These are phyloP conservation scores for Dimargaris cristalligena DNA, from an alignment of 192 early-diverging fungal genomes.

Conservation along the genomic window DNA sequence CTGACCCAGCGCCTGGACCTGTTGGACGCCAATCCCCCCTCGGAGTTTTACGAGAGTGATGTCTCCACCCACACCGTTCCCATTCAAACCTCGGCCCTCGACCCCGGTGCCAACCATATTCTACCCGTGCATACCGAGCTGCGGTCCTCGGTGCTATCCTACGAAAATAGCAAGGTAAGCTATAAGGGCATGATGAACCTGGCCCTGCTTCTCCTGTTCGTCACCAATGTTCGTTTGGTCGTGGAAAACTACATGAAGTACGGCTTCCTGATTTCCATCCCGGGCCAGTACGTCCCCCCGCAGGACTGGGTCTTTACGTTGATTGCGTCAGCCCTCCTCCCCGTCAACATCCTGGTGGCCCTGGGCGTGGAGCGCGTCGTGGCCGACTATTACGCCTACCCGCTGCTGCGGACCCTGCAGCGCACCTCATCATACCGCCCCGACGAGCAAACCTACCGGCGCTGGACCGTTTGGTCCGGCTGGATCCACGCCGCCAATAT, in stretches of 20 bases:
- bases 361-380: slow-evolving; percentile 41
- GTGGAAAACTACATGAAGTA: slow-evolving; percentile 84
- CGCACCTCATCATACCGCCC: slow-evolving; percentile 15
- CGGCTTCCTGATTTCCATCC: slow-evolving; percentile 58
- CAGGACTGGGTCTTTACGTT: slow-evolving; percentile 39
- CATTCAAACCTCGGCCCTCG: neutral
- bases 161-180: slow-evolving; percentile 69
- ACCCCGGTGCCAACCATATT: slow-evolving; percentile 19
- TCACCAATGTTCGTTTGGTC: slow-evolving; percentile 64
- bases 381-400: neutral
- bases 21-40: neutral
- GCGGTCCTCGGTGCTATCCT: slow-evolving; percentile 55
- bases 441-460: slow-evolving; percentile 15
- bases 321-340: slow-evolving; percentile 29
- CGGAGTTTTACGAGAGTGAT: slow-evolving; percentile 5
- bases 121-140: slow-evolving; percentile 42
- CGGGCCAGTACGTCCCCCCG: slow-evolving; percentile 32
- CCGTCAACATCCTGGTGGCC: slow-evolving; percentile 37
- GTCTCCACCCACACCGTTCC: neutral
- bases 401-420: neutral
- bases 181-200: slow-evolving; percentile 76
- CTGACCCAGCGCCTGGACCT: neutral
- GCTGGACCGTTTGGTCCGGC: slow-evolving; percentile 18
- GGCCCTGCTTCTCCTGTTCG: slow-evolving; percentile 56
- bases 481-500: slow-evolving; percentile 37